Percentiles rank a stretch among this genome's conserved stretches.
phyloP scores from a whole-genome alignment of 768 basidiomycete species.

The Boletellus sp. region DNA sequence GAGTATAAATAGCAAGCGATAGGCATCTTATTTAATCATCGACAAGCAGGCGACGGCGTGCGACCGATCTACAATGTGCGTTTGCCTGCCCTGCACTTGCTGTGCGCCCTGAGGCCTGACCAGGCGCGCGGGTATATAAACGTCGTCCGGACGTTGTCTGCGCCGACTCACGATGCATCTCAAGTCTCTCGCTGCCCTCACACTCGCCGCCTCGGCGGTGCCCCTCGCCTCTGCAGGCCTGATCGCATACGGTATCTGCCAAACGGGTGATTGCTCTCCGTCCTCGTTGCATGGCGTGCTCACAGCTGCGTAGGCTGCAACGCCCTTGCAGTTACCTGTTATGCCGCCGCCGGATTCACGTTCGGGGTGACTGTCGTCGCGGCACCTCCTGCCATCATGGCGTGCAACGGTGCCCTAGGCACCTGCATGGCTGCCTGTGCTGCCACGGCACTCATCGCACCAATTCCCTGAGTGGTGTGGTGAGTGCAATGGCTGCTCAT shows the following conservation, averaged over 20 bases:
- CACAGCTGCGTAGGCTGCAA: slow-evolving; percentile 23
- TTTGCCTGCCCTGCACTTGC: slow-evolving; percentile 3
- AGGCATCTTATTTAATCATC: no score
- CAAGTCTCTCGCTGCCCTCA: slow-evolving; percentile 16
- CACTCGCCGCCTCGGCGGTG: slow-evolving; percentile 11
- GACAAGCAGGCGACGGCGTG: not conserved
- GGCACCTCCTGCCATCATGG: slow-evolving; percentile 19
- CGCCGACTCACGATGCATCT: slow-evolving; percentile 21
- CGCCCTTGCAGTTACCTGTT: slow-evolving; percentile 17
- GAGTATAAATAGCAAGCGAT: not conserved
- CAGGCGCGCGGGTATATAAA: slow-evolving; percentile 5
- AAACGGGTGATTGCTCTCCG: slow-evolving; percentile 16
- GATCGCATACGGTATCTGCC: slow-evolving; percentile 19
- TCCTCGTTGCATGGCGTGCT: not conserved
- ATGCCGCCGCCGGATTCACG: slow-evolving; percentile 19
- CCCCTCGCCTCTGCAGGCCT: slow-evolving; percentile 17
- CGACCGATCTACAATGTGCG: no score
- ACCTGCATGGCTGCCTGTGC: slow-evolving; percentile 27
- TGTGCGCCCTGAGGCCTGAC: no score
- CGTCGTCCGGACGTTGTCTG: not conserved
- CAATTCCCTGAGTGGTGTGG: slow-evolving; percentile 17
- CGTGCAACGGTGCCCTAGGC: slow-evolving; percentile 22
- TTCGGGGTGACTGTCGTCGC: slow-evolving; percentile 23
- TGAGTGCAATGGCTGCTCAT: not conserved
- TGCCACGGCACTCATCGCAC: slow-evolving; percentile 15